phyloP scores from a whole-genome alignment of 2,329 filamentous ascomycete species.

The Eutypa lata region DNA sequence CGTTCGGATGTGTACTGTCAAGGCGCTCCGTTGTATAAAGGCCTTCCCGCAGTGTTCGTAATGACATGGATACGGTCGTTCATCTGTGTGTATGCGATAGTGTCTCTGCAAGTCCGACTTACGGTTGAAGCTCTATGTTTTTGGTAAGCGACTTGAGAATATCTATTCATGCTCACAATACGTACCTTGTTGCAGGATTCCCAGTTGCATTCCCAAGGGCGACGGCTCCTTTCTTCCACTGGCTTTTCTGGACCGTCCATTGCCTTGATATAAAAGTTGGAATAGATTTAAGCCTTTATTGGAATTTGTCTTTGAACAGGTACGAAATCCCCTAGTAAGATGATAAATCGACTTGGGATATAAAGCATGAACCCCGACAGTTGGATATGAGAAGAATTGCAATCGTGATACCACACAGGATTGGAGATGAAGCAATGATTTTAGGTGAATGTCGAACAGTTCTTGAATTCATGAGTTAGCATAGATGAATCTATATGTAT shows the following conservation, averaged over 20 bases:
- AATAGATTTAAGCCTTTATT: no score
- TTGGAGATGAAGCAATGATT: no score
- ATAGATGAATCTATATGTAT: no score
- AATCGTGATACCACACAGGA: no score
- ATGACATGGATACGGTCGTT: conserved; percentile 62
- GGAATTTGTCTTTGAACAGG: no score
- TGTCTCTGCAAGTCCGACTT: conserved; percentile 70
- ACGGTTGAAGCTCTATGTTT: conserved; percentile 64
- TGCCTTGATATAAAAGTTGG: neutral
- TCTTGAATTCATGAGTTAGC: no score
- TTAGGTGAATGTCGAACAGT: no score
- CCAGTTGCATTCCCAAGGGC: neutral
- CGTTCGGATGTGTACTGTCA: conserved; percentile 68
- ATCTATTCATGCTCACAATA: neutral
- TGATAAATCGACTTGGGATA: no score
- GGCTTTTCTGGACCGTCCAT: neutral
- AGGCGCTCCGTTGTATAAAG: conserved; percentile 68
- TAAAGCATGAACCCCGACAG: no score
- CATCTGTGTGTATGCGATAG: conserved; percentile 70
- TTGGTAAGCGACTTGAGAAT: conserved; percentile 10
- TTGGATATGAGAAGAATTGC: no score
- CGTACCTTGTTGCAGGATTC: neutral
- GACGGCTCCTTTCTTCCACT: neutral
- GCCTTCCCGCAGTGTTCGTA: conserved; percentile 63
- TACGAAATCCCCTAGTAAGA: no score